Conservation (phyloP, 2,329 filamentous ascomycete genomes). For the Tothia fuscella region DNA sequence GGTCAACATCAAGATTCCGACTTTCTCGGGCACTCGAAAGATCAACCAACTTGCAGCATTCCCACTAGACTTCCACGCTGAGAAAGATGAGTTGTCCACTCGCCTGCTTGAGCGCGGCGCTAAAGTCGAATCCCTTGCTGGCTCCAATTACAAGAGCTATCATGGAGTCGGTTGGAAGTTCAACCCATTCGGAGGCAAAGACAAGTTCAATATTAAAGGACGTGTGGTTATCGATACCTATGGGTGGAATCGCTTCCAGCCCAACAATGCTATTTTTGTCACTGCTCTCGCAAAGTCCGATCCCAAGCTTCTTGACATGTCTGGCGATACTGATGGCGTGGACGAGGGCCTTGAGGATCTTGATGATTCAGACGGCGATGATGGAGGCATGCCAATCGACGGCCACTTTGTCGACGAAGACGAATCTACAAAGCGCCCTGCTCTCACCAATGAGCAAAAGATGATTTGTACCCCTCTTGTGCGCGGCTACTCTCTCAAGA, state of each 20-base stretch:
- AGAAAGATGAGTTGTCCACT: constrained; percentile 26
- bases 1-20: constrained; percentile 16
- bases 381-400: constrained; percentile 9
- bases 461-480: constrained; percentile 13
- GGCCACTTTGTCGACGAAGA: constrained; percentile 8
- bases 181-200: constrained; percentile 18
- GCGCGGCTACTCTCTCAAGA: constrained; percentile 14
- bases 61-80: constrained; percentile 33
- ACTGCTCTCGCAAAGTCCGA: background rate
- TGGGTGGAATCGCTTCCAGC: constrained; percentile 20
- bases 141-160: constrained; percentile 40
- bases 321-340: background rate
- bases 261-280: constrained; percentile 7
- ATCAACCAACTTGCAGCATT: constrained; percentile 32
- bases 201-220: constrained; percentile 28
- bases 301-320: background rate
- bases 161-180: constrained; percentile 32
- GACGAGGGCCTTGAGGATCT: background rate
- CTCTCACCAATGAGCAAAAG: constrained; percentile 12
- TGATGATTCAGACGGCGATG: background rate
- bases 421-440: background rate
- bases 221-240: constrained; percentile 41
- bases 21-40: constrained; percentile 28
- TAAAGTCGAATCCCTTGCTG: constrained; percentile 34
- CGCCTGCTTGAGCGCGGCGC: constrained; percentile 34